These are phyloP conservation scores for Macrotyloma uniflorum DNA, from an alignment of 306 rosid species.

Conservation along the genomic window DNA sequence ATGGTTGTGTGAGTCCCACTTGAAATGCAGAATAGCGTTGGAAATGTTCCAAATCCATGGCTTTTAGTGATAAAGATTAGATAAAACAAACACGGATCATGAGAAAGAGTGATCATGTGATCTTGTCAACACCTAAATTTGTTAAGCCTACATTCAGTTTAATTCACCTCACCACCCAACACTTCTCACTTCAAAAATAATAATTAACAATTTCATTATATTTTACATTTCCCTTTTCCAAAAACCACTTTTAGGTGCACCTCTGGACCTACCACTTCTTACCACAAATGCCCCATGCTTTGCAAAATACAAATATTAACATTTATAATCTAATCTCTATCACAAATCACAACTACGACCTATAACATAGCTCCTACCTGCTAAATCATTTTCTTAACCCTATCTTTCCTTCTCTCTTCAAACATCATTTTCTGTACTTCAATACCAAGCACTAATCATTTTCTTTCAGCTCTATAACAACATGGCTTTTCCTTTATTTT, in stretches of 20 bases:
- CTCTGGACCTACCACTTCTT: slow-evolving; percentile 43
- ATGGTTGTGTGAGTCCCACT: slow-evolving; percentile 47
- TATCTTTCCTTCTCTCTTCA: background rate
- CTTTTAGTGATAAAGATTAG: slow-evolving; percentile 41
- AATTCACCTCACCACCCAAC: slow-evolving; percentile 37
- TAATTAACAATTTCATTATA: background rate
- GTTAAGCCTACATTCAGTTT: slow-evolving; percentile 27
- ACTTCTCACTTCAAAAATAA: background rate
- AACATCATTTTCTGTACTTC: background rate
- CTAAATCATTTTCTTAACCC: slow-evolving; percentile 11
- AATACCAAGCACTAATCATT: background rate
- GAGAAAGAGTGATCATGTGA: slow-evolving; percentile 41
- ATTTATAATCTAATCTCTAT: slow-evolving; percentile 24
- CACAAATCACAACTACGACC: background rate
- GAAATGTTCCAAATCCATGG: slow-evolving; percentile 47
- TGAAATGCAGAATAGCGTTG: slow-evolving; percentile 36
- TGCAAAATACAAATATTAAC: slow-evolving; percentile 19
- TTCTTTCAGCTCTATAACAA: background rate
- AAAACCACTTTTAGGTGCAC: slow-evolving; percentile 47
- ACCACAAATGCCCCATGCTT: slow-evolving; percentile 33
- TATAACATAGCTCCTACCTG: slow-evolving; percentile 12
- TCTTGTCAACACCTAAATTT: slow-evolving; percentile 35
- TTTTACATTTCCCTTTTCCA: slow-evolving; percentile 29
- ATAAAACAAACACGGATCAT: slow-evolving; percentile 32
- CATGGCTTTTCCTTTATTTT: background rate